Percentiles rank a stretch among this genome's conserved stretches.
phyloP scores from a whole-genome alignment of 1,139 yeast species.

The Pichia sp. region DNA sequence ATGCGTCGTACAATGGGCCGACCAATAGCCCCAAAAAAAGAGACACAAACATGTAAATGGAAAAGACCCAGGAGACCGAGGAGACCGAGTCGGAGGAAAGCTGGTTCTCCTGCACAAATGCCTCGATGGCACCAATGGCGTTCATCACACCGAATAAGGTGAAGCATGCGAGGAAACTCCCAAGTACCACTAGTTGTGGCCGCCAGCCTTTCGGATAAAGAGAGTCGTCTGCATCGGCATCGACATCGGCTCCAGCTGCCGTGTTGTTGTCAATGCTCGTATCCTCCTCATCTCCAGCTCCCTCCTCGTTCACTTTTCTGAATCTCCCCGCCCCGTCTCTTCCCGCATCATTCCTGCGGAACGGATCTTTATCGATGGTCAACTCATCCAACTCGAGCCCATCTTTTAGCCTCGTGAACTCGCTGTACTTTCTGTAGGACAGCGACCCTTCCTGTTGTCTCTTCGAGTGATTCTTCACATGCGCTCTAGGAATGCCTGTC shows the following conservation, averaged over 20 bases:
- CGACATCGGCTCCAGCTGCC: neutral
- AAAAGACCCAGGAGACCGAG: conserved; percentile 55
- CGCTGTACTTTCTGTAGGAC: neutral
- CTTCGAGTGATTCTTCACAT: neutral
- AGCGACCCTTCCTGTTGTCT: neutral
- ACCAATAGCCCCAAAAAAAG: conserved; percentile 55
- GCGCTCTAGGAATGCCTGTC: neutral
- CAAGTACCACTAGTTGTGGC: conserved; percentile 44
- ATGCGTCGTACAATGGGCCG: conserved; percentile 58
- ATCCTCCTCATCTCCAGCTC: neutral
- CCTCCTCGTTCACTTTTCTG: neutral
- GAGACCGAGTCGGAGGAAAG: conserved; percentile 42
- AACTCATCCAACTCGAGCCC: neutral
- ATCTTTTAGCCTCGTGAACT: neutral
- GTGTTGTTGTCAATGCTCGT: conserved; percentile 4
- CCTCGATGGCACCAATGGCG: conserved; percentile 62
- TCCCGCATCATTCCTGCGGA: neutral
- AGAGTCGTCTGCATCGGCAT: conserved; percentile 2
- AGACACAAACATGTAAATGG: conserved; percentile 52
- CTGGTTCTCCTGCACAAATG: conserved; percentile 55
- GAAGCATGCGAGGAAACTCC: conserved; percentile 58
- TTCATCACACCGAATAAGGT: conserved; percentile 63
- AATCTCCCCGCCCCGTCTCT: neutral
- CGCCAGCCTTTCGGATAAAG: conserved; percentile 28
- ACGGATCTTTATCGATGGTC: neutral